A percentile compares a stretch with the other conserved stretches of the same genome.
Evolutionary conservation across 2,329 filamentous ascomycete genomes (phyloP).

Genomic region (Penicillium sp.): DNA sequence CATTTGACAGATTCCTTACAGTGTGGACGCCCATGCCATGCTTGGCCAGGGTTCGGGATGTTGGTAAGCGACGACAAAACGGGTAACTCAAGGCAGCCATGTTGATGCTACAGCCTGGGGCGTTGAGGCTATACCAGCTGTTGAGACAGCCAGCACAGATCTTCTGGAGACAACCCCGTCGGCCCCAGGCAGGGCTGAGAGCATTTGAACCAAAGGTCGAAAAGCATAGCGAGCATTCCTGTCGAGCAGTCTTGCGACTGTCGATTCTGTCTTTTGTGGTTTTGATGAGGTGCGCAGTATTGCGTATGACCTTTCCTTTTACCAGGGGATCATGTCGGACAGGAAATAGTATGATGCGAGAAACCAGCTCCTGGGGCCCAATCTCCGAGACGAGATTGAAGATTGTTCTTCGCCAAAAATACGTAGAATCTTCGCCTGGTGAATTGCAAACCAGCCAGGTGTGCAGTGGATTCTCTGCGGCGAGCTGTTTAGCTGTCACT

Average conservation of each 20-base stretch:
- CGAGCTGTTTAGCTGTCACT: not conserved
- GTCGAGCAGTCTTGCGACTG: not conserved
- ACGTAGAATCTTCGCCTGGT: not conserved
- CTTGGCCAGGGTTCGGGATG: not conserved
- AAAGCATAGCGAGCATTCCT: conserved; percentile 46
- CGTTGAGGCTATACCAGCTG: conserved; percentile 32
- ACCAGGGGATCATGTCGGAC: not conserved
- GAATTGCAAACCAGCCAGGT: not conserved
- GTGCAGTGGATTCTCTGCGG: not conserved
- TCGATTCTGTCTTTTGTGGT: not conserved
- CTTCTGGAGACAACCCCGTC: conserved; percentile 47
- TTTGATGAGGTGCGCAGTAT: not conserved
- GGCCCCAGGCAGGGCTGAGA: conserved; percentile 50
- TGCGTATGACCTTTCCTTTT: not conserved
- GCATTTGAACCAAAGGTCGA: conserved; percentile 36
- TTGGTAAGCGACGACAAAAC: not conserved
- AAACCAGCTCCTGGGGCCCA: not conserved
- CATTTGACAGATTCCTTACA: not conserved
- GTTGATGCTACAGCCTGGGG: not conserved
- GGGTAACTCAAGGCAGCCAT: not conserved
- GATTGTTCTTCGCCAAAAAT: not conserved
- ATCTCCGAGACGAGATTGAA: not conserved
- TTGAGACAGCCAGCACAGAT: conserved; percentile 47
- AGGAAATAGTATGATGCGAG: not conserved
- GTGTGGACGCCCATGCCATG: not conserved